A percentile compares a stretch with the other conserved stretches of the same genome.
Evolutionary conservation across 306 rosid species (phyloP).

Genomic region (Geum urbanum): DNA sequence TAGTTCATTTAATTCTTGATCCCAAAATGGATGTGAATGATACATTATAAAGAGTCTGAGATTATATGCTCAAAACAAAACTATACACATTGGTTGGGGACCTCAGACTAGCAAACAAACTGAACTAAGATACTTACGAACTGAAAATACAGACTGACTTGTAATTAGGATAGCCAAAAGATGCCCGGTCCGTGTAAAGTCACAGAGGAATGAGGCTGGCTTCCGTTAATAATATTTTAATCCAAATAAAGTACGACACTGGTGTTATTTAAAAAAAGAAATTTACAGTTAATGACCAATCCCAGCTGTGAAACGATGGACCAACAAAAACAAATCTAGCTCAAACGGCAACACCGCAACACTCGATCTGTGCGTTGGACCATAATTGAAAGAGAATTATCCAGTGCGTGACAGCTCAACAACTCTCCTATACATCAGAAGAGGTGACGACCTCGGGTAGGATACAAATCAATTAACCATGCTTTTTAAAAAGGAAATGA

Average conservation of each 20-base stretch:
- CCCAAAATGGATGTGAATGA: too few relatives aligned
- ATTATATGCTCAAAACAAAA: too few relatives aligned
- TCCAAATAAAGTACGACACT: not conserved
- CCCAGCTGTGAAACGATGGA: not conserved
- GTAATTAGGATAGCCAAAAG: too few relatives aligned
- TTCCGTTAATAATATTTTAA: not conserved
- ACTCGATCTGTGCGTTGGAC: constrained; percentile 13
- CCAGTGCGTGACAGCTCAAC: not conserved
- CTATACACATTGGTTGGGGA: too few relatives aligned
- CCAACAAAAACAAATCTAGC: not conserved
- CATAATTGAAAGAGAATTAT: not conserved
- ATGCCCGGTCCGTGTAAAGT: not conserved
- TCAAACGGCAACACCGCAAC: constrained; percentile 3
- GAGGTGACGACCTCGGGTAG: constrained; percentile 2
- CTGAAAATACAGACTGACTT: too few relatives aligned
- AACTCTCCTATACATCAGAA: not conserved
- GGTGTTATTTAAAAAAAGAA: not conserved
- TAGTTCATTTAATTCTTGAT: too few relatives aligned
- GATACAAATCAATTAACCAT: not conserved
- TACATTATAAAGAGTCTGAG: too few relatives aligned
- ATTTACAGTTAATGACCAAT: not conserved
- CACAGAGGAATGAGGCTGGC: not conserved
- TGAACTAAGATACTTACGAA: too few relatives aligned
- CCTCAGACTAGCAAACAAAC: too few relatives aligned
- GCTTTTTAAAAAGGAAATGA: not conserved